phyloP scores from a whole-genome alignment of 1,284 basidiomycete genomes.

The Cutaneotrichosporon cavernicola region DNA sequence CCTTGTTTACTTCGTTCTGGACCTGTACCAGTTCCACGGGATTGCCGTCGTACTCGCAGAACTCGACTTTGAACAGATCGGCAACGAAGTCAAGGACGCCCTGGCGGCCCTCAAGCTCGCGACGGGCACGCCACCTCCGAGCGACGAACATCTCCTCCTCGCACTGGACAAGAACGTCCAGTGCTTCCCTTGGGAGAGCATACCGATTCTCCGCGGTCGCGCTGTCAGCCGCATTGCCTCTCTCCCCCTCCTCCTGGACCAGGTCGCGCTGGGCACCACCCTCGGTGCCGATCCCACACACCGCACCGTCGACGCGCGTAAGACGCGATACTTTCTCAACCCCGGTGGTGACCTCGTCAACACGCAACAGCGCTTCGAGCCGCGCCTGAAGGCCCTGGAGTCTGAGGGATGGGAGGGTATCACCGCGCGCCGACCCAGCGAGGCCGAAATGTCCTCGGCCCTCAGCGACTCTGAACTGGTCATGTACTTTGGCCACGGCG shows the following conservation, averaged over 20 bases:
- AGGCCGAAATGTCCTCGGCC: slow-evolving; percentile 73
- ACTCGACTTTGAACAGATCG: slow-evolving; percentile 77
- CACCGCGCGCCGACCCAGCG: slow-evolving; percentile 70
- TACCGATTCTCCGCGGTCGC: slow-evolving; percentile 77
- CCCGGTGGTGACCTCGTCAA: slow-evolving; percentile 83
- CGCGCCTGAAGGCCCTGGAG: slow-evolving; percentile 70
- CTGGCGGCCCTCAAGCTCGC: slow-evolving; percentile 66
- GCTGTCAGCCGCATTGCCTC: slow-evolving; percentile 90
- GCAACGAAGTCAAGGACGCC: slow-evolving; percentile 53
- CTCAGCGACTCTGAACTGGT: slow-evolving; percentile 73
- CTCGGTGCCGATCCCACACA: slow-evolving; percentile 18
- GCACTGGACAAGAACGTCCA: slow-evolving; percentile 88
- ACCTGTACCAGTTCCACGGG: slow-evolving; percentile 90
- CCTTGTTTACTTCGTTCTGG: slow-evolving; percentile 87
- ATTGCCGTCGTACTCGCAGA: slow-evolving; percentile 85
- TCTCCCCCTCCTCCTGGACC: slow-evolving; percentile 80
- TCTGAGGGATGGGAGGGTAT: slow-evolving; percentile 78
- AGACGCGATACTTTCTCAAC: slow-evolving; percentile 83
- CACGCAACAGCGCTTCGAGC: slow-evolving; percentile 78
- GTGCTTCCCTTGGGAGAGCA: slow-evolving; percentile 92
- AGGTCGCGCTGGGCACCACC: slow-evolving; percentile 61
- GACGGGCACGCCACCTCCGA: slow-evolving; percentile 18
- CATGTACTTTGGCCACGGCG: slow-evolving; percentile 97
- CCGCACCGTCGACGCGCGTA: slow-evolving; percentile 62
- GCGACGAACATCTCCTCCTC: slow-evolving; percentile 70